Percentiles rank a stretch among this genome's conserved stretches.
Conservation (phyloP, 2,329 filamentous ascomycete species). For the Colletotrichum horii region DNA sequence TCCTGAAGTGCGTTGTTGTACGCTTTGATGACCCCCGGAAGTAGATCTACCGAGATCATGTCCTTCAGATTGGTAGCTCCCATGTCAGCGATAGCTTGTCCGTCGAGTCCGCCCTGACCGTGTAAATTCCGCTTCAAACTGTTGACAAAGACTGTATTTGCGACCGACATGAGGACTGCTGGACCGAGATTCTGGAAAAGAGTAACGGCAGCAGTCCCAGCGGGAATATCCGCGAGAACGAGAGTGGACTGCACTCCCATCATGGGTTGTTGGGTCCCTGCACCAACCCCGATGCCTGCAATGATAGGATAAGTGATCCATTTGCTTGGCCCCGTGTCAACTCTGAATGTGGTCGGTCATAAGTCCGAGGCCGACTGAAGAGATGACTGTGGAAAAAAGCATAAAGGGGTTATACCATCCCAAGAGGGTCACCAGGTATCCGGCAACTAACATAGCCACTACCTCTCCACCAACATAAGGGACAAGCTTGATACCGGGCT, state of each 20-base stretch:
- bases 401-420: constrained; percentile 42
- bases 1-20: constrained; percentile 71
- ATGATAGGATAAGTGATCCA: constrained; percentile 30
- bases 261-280: constrained; percentile 30
- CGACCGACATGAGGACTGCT: constrained; percentile 15
- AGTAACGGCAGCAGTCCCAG: constrained; percentile 15
- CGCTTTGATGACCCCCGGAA: constrained; percentile 58
- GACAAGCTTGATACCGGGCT: constrained; percentile 36
- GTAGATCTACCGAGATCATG: constrained; percentile 49
- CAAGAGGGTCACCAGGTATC: constrained; percentile 29
- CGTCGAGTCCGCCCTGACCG: constrained; percentile 20
- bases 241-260: constrained; percentile 30
- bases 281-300: constrained; percentile 29
- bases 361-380: constrained; percentile 27
- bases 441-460: constrained; percentile 28
- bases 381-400: constrained; percentile 31
- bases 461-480: constrained; percentile 34
- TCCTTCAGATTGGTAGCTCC: constrained; percentile 62
- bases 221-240: constrained; percentile 4
- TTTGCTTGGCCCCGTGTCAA: neutral
- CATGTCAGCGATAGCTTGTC: constrained; percentile 38
- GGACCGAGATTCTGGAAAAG: constrained; percentile 15
- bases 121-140: constrained; percentile 31
- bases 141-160: constrained; percentile 17
- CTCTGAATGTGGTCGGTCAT: constrained; percentile 1